Evolutionary conservation across 2,329 filamentous ascomycete species (phyloP), one percentile per base, ranked within the genome.

Genomic region (Claviceps sp.): DNA sequence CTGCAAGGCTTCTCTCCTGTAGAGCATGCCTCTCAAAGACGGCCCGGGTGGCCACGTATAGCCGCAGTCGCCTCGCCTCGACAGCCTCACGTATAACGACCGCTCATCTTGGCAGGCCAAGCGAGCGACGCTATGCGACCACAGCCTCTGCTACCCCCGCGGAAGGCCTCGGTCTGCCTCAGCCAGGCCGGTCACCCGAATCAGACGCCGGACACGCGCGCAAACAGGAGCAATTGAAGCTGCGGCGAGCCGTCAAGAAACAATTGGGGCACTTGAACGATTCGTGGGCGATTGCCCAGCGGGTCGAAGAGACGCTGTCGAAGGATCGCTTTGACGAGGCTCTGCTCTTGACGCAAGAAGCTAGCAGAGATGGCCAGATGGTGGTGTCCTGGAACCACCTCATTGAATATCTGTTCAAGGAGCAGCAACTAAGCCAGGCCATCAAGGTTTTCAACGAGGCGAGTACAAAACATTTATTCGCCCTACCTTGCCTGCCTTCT

Each of bases 401-500:
- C 45, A 83, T 98, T 52, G 77, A 84, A 53, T 81, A 89, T 65
- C 73, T 80, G 56, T 70, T 96, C 65, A 68, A 75, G 43, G 72
- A 80, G 24, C 73, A 78, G 43, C 75, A 75, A 50, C 66, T 89
- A 38, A 74, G 75, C 54, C 70, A 73, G 19, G 90, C 87, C 17
- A 69, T 95, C 53, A 89, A 86, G 68, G 73, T 89, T n/a, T 96
- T 82, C 70, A 95, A 96, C 66, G 91, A 97, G 66, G 85, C 87
- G 66, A 56, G 73, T 54, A 26, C 14, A 48, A 45, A 34, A 8
- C 7, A 24, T 24, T 14, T 19, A 2, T 14, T 14, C 19, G 8
- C 7, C 11, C n/a, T 24, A 22, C 34, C n/a, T 24, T 5, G 41
- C 26, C 6, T 40, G n/a, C 30, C n/a, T 22, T 24, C 37, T 16